A percentile compares a stretch with the other conserved stretches of the same genome.
phyloP scores from a whole-genome alignment of 352 stramenopile genomes.

The Elongisporangium prolatum region DNA sequence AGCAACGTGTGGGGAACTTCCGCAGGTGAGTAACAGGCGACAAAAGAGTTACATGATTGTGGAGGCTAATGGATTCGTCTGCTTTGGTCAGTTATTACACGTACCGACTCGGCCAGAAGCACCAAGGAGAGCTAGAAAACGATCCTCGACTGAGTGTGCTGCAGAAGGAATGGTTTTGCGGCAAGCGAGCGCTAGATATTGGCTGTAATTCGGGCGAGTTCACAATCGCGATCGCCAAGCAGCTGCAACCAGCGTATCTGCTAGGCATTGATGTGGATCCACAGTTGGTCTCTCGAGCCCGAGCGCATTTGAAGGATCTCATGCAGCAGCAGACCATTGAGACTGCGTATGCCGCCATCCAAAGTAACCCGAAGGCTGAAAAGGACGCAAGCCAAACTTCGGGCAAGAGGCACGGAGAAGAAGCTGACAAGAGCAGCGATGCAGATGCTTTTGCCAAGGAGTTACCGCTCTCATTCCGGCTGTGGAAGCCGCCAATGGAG shows the following conservation, averaged over 20 bases:
- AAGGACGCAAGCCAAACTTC: constrained; percentile 1
- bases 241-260: constrained; percentile 47
- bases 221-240: constrained; percentile 61
- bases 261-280: constrained; percentile 73
- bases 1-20: constrained; percentile 73
- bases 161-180: constrained; percentile 60
- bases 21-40: constrained; percentile 28
- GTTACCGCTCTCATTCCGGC: constrained; percentile 57
- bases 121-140: constrained; percentile 37
- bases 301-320: constrained; percentile 57
- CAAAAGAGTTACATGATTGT: neutral
- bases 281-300: constrained; percentile 52
- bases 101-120: constrained; percentile 61
- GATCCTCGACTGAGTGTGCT: constrained; percentile 59
- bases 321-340: constrained; percentile 54
- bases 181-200: constrained; percentile 65
- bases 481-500: constrained; percentile 58
- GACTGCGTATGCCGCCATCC: constrained; percentile 45
- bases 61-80: neutral
- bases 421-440: constrained; percentile 4
- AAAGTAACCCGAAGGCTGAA: neutral
- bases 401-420: neutral
- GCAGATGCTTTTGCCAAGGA: constrained; percentile 32
- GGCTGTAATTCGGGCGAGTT: constrained; percentile 82
- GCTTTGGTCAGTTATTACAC: constrained; percentile 55